Percentiles rank a stretch among this genome's conserved stretches.
These are phyloP conservation scores for Gracilaria caudata DNA, from an alignment of 23 red algal species.

Conservation along the genomic window DNA sequence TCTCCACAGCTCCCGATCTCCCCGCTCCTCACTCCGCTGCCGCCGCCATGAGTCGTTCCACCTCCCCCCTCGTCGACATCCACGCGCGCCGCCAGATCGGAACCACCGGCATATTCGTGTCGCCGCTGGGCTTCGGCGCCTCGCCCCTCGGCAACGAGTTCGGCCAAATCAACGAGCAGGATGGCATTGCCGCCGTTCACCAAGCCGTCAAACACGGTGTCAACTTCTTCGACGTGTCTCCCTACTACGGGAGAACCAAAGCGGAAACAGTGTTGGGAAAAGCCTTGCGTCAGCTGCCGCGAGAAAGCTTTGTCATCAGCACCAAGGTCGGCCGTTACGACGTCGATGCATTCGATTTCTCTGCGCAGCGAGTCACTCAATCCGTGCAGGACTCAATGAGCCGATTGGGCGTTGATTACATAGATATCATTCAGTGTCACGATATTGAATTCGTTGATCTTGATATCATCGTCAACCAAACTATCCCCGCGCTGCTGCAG, in stretches of 20 bases:
- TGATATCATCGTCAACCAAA: constrained; percentile 78
- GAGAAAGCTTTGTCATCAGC: constrained; percentile 84
- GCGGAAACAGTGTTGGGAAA: constrained; percentile 90
- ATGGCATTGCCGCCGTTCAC: constrained; percentile 76
- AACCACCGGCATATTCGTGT: constrained; percentile 83
- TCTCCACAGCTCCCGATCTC: no score
- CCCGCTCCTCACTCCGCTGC: neutral
- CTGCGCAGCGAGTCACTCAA: constrained; percentile 63
- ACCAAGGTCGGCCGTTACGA: constrained; percentile 99
- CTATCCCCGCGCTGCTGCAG: constrained; percentile 72
- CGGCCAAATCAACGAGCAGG: constrained; percentile 73
- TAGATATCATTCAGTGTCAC: constrained; percentile 99
- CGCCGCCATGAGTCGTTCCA: neutral
- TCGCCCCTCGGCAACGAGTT: constrained; percentile 92
- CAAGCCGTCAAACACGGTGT: constrained; percentile 86
- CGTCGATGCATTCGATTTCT: constrained; percentile 87
- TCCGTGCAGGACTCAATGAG: constrained; percentile 86
- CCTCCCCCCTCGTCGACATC: neutral
- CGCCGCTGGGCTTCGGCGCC: constrained; percentile 90
- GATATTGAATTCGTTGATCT: constrained; percentile 96
- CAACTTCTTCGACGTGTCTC: constrained; percentile 95
- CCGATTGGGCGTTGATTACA: constrained; percentile 69
- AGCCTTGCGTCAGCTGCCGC: constrained; percentile 74
- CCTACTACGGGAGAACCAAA: constrained; percentile 90
- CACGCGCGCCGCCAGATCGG: constrained; percentile 67